phyloP scores from a whole-genome alignment of 1,284 basidiomycete species.

The Mycena citricolor region DNA sequence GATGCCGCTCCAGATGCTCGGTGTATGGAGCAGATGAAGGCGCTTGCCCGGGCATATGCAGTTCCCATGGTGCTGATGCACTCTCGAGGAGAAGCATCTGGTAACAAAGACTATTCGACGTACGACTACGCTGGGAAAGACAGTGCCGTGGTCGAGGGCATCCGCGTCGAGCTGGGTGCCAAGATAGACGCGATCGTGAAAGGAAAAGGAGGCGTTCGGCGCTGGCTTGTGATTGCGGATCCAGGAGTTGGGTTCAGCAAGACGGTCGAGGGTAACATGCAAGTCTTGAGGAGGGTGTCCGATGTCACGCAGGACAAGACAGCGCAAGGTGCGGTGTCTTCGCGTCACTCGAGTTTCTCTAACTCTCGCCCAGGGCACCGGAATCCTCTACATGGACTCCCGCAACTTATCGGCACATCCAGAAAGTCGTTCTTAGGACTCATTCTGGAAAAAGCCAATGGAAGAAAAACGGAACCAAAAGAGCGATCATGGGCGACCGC shows the following conservation, averaged over 20 bases:
- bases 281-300: conserved; percentile 58
- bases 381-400: conserved; percentile 65
- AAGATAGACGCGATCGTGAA: conserved; percentile 72
- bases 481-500: conserved; percentile 83
- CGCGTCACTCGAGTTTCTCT: neutral
- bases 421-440: conserved; percentile 82
- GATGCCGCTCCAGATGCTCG: conserved; percentile 33
- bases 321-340: too few relatives aligned
- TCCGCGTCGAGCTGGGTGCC: conserved; percentile 72
- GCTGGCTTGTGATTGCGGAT: conserved; percentile 92
- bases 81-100: conserved; percentile 77
- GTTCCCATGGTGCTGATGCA: conserved; percentile 92
- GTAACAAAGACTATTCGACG: conserved; percentile 66
- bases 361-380: too few relatives aligned
- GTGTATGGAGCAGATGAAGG: conserved; percentile 61
- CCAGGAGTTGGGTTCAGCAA: conserved; percentile 98
- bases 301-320: conserved; percentile 49
- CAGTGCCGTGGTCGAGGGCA: conserved; percentile 65
- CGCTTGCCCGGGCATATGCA: conserved; percentile 57
- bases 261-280: conserved; percentile 73
- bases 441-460: conserved; percentile 54
- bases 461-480: conserved; percentile 52
- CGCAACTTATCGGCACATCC: conserved; percentile 78
- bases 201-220: conserved; percentile 71
- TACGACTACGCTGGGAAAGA: conserved; percentile 41